Conservation (phyloP, 2,329 filamentous ascomycete species). For the Talaromyces albobiverticillius region DNA sequence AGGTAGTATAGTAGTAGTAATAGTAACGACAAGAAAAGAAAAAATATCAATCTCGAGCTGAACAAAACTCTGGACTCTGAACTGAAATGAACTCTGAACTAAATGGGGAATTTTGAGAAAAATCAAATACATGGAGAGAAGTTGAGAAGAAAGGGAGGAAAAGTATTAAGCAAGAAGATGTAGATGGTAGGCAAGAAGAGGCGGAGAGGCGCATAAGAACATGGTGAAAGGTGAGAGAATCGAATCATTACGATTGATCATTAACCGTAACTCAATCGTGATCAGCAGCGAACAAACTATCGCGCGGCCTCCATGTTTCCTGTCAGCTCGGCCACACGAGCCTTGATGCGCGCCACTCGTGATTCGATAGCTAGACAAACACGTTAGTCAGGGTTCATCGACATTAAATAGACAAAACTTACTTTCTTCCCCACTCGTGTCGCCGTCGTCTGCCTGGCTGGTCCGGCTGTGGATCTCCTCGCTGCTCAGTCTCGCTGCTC, state of each 20-base stretch:
- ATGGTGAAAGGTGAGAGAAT: background rate
- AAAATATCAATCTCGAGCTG: slow-evolving; percentile 17
- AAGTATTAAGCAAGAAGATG: slow-evolving; percentile 1
- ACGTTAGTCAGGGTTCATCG: slow-evolving; percentile 27
- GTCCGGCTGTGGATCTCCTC: slow-evolving; percentile 64
- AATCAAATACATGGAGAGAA: background rate
- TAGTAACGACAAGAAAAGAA: slow-evolving; percentile 16
- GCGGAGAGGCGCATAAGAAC: background rate
- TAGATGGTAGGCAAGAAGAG: no score
- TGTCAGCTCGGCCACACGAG: slow-evolving; percentile 90
- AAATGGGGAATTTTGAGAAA: slow-evolving; percentile 7
- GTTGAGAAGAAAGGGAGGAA: background rate
- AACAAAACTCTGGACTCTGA: no score
- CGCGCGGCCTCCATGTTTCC: slow-evolving; percentile 67
- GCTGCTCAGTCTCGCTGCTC: slow-evolving; percentile 57
- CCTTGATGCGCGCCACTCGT: slow-evolving; percentile 95
- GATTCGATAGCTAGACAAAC: slow-evolving; percentile 75
- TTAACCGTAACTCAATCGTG: slow-evolving; percentile 1
- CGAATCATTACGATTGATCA: no score
- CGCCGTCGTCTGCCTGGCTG: slow-evolving; percentile 65
- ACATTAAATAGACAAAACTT: slow-evolving; percentile 44
- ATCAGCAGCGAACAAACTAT: slow-evolving; percentile 15
- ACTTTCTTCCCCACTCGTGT: slow-evolving; percentile 95
- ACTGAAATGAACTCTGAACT: slow-evolving; percentile 1
- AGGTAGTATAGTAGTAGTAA: background rate